Conservation (phyloP, 306 rosid genomes). For the Vicia sativa region DNA sequence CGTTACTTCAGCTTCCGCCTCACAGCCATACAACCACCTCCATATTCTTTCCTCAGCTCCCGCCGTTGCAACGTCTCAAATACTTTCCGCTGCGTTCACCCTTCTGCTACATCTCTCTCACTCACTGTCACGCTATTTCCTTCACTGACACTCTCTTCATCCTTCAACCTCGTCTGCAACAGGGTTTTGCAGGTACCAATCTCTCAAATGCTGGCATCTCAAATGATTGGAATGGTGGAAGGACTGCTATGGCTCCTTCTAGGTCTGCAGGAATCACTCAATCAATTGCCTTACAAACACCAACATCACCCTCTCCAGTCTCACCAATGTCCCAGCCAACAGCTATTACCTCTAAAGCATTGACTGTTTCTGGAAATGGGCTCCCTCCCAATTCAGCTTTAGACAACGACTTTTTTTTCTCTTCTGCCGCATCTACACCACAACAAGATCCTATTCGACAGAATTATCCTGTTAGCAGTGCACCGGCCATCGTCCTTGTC, state of each 20-base stretch:
- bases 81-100: too few relatives aligned
- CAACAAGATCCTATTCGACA: slow-evolving; percentile 60
- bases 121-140: too few relatives aligned
- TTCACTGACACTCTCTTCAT: too few relatives aligned
- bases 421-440: slow-evolving; percentile 50
- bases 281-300: slow-evolving; percentile 48
- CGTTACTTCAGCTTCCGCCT: too few relatives aligned
- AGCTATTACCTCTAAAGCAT: slow-evolving; percentile 50
- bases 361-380: slow-evolving; percentile 77
- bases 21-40: too few relatives aligned
- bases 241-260: slow-evolving; percentile 52
- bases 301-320: slow-evolving; percentile 44
- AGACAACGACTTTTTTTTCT: slow-evolving; percentile 60
- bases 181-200: slow-evolving; percentile 53
- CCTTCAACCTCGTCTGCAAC: slow-evolving; percentile 61
- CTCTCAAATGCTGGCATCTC: slow-evolving; percentile 53
- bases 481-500: slow-evolving; percentile 55
- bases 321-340: slow-evolving; percentile 58
- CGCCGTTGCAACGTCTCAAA: too few relatives aligned
- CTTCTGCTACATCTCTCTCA: too few relatives aligned
- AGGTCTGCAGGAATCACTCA: slow-evolving; percentile 66
- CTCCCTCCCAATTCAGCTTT: slow-evolving; percentile 52
- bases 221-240: slow-evolving; percentile 69
- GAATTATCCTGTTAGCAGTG: slow-evolving; percentile 49
- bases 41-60: too few relatives aligned